Conservation (phyloP, 1,284 basidiomycete genomes). For the Ceratobasidium sp. region DNA sequence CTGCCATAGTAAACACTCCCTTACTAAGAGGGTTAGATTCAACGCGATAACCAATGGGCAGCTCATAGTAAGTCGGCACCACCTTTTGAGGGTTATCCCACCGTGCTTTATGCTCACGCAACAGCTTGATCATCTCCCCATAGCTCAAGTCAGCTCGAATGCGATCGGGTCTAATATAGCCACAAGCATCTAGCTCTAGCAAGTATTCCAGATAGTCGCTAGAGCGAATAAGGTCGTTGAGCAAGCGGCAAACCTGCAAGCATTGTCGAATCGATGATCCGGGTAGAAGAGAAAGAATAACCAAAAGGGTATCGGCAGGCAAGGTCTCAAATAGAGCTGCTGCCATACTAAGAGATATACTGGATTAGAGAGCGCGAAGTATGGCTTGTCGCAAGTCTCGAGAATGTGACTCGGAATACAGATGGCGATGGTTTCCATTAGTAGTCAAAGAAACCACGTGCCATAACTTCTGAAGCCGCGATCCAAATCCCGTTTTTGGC, state of each 20-base stretch:
- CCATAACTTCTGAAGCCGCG: no score
- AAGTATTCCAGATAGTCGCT: constrained; percentile 8
- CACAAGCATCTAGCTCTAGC: constrained; percentile 16
- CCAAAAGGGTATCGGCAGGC: not conserved
- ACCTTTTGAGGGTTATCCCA: not conserved
- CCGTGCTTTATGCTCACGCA: not conserved
- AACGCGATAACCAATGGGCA: not conserved
- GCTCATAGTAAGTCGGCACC: not conserved
- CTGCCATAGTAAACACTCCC: not conserved
- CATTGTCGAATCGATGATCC: constrained; percentile 1
- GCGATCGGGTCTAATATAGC: not conserved
- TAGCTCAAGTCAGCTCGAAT: constrained; percentile 17
- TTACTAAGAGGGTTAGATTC: not conserved
- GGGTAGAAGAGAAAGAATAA: not conserved
- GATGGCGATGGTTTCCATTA: no score
- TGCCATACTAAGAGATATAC: not conserved
- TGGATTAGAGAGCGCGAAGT: no score
- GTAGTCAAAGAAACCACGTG: no score
- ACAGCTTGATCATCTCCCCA: not conserved
- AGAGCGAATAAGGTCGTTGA: not conserved
- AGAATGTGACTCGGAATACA: no score
- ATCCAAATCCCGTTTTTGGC: no score
- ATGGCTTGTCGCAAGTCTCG: no score
- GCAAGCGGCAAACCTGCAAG: not conserved
- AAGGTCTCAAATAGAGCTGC: not conserved